Evolutionary conservation across 176 grass and related monocot species (phyloP), one percentile per base, ranked within the genome.

Genomic region (Oryza rufipogon): DNA sequence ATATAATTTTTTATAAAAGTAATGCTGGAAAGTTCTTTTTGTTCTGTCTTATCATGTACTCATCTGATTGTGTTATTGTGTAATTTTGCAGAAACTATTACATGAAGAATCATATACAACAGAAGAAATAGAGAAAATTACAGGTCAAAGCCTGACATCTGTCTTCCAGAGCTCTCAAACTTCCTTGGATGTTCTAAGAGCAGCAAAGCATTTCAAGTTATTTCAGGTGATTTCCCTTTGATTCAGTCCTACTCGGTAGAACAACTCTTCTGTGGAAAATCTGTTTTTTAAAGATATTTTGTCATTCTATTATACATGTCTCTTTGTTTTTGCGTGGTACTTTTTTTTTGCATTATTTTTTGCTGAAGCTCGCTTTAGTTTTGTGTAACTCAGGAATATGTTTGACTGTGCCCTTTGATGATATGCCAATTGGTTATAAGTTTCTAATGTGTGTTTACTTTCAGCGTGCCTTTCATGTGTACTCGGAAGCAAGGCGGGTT

Each of bases 401-500:
- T 16, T 87, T 87, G 11, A 63, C 49, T 86, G 26, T n/a, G 9
- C 30, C 47, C 25, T 68, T 8, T 51, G 48, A 11, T 83, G 38
- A 4, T 85, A 47, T 51, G 0, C 13, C 9, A 19, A 64, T 49
- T 9, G 1, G 23, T 58, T 33, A 15, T 64, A 56, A 38, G 17
- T 52, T 77, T 75, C n/a, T 6, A 47, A 52, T 84, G 2, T 68
- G 14, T 76, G 47, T n/a, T 36, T 61, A 47, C 45, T 84, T 85
- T 73, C 81, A 99, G 96, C 93, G 91, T 73, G 91, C 96, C 4
- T 85, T 76, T 15, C 96, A 99, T 94, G 96, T 99, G 25, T 96
- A 96, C 84, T 94, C 93, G 2, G 96, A 99, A 87, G 91, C 96
- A 88, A 99, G 84, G 81, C 71, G 93, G 54, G 96, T 99, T 85